These are phyloP conservation scores for Leishmania lainsoni DNA, from an alignment of 208 protist species.

Conservation along the genomic window DNA sequence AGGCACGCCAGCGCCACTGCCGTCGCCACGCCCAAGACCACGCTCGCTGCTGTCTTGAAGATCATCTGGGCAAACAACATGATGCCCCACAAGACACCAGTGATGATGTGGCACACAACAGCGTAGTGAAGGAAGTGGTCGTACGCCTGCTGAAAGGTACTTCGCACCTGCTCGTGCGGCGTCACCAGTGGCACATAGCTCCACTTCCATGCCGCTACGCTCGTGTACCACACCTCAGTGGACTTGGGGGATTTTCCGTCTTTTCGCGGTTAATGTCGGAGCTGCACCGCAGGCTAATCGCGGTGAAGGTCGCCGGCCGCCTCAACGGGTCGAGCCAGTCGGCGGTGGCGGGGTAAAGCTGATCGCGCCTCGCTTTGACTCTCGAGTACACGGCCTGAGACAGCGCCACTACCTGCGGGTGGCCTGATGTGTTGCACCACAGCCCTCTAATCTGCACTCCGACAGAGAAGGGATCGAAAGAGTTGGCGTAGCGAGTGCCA, in stretches of 20 bases:
- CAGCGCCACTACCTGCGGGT: slow-evolving; percentile 63
- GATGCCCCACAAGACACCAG: slow-evolving; percentile 51
- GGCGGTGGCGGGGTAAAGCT: slow-evolving; percentile 26
- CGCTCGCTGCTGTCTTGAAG: slow-evolving; percentile 45
- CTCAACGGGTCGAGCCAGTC: slow-evolving; percentile 41
- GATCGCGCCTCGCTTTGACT: slow-evolving; percentile 37
- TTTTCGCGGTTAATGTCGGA: slow-evolving; percentile 55
- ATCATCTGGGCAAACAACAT: slow-evolving; percentile 70
- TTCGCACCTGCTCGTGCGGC: slow-evolving; percentile 19
- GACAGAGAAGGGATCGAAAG: slow-evolving; percentile 62
- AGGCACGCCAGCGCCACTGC: slow-evolving; percentile 53
- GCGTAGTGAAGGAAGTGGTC: slow-evolving; percentile 69
- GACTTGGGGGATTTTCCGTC: slow-evolving; percentile 60
- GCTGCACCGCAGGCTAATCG: slow-evolving; percentile 64
- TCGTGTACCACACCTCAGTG: slow-evolving; percentile 62
- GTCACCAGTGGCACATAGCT: slow-evolving; percentile 75
- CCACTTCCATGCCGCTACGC: slow-evolving; percentile 45
- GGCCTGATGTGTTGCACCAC: slow-evolving; percentile 50
- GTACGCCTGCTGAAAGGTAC: slow-evolving; percentile 42
- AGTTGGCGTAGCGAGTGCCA: slow-evolving; percentile 51
- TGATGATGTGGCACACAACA: slow-evolving; percentile 55
- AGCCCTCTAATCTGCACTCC: slow-evolving; percentile 18
- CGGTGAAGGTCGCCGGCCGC: slow-evolving; percentile 29
- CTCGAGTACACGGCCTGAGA: slow-evolving; percentile 38
- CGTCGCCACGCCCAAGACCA: slow-evolving; percentile 70